Evolutionary conservation across 208 protist genomes (phyloP).

Genomic region (Crithidia bombi): DNA sequence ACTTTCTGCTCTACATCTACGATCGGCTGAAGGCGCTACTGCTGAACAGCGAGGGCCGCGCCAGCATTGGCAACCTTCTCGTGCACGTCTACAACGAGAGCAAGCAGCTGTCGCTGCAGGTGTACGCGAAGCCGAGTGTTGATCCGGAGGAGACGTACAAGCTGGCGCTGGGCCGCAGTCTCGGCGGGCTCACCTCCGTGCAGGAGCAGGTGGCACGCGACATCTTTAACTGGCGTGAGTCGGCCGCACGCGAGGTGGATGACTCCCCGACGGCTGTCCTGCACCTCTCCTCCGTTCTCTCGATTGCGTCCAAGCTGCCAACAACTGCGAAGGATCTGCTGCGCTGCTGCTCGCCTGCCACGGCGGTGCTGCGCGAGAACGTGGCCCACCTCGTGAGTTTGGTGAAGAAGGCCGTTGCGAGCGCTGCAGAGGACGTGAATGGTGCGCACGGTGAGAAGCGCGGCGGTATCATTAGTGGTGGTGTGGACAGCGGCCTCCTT

Average conservation of each 20-base stretch:
- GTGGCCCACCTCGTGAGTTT: constrained; percentile 67
- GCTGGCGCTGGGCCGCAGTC: constrained; percentile 68
- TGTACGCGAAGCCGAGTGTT: constrained; percentile 93
- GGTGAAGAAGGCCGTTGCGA: constrained; percentile 49
- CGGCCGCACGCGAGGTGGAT: constrained; percentile 74
- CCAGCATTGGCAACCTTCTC: constrained; percentile 83
- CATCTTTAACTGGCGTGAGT: constrained; percentile 89
- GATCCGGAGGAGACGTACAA: constrained; percentile 78
- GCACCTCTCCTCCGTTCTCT: constrained; percentile 74
- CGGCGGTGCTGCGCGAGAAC: constrained; percentile 62
- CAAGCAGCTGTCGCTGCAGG: constrained; percentile 79
- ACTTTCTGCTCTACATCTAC: constrained; percentile 98
- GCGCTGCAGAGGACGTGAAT: constrained; percentile 15
- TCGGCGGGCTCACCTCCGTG: constrained; percentile 60
- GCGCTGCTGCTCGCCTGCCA: constrained; percentile 76
- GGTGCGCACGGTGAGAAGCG: background rate
- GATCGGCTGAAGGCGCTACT: constrained; percentile 88
- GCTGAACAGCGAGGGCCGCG: constrained; percentile 78
- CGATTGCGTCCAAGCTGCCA: constrained; percentile 87
- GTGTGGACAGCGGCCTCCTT: background rate
- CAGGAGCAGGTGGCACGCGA: constrained; percentile 71
- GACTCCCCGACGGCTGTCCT: constrained; percentile 86
- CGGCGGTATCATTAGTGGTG: background rate
- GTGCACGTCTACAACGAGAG: constrained; percentile 85
- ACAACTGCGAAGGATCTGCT: constrained; percentile 73